phyloP scores from a whole-genome alignment of 2,329 filamentous ascomycete genomes.

The Ambrosiella xylebori region DNA sequence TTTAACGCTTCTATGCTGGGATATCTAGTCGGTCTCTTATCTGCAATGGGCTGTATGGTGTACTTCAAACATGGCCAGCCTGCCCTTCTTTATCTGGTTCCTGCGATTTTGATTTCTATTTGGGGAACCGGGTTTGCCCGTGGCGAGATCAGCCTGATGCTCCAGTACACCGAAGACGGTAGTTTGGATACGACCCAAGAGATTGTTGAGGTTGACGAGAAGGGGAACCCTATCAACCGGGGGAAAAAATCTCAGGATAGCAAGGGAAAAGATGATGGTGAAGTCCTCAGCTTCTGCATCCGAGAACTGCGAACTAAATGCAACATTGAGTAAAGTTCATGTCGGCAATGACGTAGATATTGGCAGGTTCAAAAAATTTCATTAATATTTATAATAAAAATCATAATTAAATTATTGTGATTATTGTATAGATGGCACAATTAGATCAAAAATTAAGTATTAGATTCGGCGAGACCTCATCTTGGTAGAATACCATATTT shows the following conservation, averaged over 20 bases:
- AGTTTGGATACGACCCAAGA: conserved; percentile 37
- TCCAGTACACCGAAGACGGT: conserved; percentile 63
- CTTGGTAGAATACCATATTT: conserved; percentile 4
- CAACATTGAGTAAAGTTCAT: not conserved
- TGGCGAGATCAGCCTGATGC: conserved; percentile 61
- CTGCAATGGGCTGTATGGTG: conserved; percentile 60
- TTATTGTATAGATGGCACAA: not conserved
- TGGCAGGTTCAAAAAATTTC: too few relatives aligned
- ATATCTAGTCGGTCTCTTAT: conserved; percentile 61
- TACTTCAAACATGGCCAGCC: conserved; percentile 71
- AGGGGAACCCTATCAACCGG: conserved; percentile 24
- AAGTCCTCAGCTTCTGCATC: not conserved
- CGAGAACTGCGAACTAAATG: not conserved
- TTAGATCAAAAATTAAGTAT: conserved; percentile 3
- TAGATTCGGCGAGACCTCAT: conserved; percentile 7
- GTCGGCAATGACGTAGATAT: too few relatives aligned
- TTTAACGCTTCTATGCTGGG: conserved; percentile 63
- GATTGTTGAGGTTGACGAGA: conserved; percentile 34
- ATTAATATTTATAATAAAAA: too few relatives aligned
- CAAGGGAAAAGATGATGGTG: not conserved
- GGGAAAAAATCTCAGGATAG: not conserved
- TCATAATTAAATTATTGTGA: too few relatives aligned
- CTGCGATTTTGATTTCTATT: conserved; percentile 56
- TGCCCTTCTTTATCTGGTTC: conserved; percentile 81
- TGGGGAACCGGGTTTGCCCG: conserved; percentile 57